Evolutionary conservation across 352 stramenopile species (phyloP).

Genomic region (Discostella stelligera): DNA sequence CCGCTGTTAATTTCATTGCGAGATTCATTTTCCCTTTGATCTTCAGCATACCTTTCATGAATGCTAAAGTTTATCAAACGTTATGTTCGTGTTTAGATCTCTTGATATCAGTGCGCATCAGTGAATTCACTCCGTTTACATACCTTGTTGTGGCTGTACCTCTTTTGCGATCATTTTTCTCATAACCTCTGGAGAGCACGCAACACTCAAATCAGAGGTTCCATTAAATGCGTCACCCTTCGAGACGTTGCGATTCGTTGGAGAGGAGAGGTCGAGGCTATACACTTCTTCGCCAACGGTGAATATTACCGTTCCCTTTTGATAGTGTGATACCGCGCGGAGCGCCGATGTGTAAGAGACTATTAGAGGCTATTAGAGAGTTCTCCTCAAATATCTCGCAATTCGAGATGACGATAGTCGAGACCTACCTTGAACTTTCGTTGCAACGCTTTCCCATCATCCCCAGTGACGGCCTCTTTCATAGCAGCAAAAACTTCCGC

Average conservation of each 20-base stretch:
- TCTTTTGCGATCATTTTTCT: slow-evolving; percentile 79
- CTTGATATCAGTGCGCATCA: background rate
- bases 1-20: slow-evolving; percentile 91
- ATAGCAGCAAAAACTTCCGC: slow-evolving; percentile 69
- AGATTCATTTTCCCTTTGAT: slow-evolving; percentile 94
- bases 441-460: slow-evolving; percentile 49
- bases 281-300: slow-evolving; percentile 39
- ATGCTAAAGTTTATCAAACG: slow-evolving; percentile 64
- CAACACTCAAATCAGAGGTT: slow-evolving; percentile 59
- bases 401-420: background rate
- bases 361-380: background rate
- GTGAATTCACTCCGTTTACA: background rate
- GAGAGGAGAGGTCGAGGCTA: slow-evolving; percentile 42
- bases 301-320: slow-evolving; percentile 43
- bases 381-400: background rate
- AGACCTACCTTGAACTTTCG: slow-evolving; percentile 69
- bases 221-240: slow-evolving; percentile 39
- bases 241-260: slow-evolving; percentile 29
- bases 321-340: background rate
- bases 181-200: slow-evolving; percentile 53
- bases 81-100: background rate
- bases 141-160: slow-evolving; percentile 86
- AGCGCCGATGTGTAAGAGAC: background rate
- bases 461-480: slow-evolving; percentile 51
- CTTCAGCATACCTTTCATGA: slow-evolving; percentile 94